Percentiles rank a stretch among this genome's conserved stretches.
These are phyloP conservation scores for Lomentospora prolificans DNA, from an alignment of 2,329 filamentous ascomycete species.

Conservation along the genomic window DNA sequence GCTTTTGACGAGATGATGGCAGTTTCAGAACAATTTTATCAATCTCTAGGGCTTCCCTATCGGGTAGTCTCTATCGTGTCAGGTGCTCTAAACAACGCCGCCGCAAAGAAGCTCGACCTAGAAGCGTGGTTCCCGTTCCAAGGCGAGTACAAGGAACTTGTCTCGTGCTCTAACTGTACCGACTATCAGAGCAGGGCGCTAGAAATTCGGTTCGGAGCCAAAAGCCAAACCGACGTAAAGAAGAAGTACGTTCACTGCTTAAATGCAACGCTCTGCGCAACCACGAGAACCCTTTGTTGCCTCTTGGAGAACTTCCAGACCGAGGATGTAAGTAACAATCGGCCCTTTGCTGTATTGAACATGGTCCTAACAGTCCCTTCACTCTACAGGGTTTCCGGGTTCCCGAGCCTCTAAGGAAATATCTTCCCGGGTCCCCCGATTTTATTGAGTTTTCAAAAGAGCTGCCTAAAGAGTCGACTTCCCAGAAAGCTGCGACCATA, in stretches of 20 bases:
- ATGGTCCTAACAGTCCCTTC: not conserved
- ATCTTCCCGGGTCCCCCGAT: conserved; percentile 79
- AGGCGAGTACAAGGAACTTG: conserved; percentile 95
- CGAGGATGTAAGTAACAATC: conserved; percentile 51
- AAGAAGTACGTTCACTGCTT: conserved; percentile 94
- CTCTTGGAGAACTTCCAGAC: conserved; percentile 96
- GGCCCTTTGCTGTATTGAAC: conserved; percentile 5
- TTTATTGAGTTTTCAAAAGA: conserved; percentile 87
- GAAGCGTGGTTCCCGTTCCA: conserved; percentile 97
- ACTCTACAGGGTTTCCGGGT: conserved; percentile 57
- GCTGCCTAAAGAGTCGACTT: conserved; percentile 55
- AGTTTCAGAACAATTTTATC: conserved; percentile 89
- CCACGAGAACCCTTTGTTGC: conserved; percentile 86
- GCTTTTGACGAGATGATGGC: conserved; percentile 89
- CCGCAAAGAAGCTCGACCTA: conserved; percentile 85
- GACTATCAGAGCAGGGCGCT: conserved; percentile 93
- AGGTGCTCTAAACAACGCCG: conserved; percentile 73
- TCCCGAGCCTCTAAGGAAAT: conserved; percentile 76
- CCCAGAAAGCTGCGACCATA: conserved; percentile 17
- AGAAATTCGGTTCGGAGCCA: conserved; percentile 83
- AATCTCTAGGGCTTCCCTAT: conserved; percentile 81
- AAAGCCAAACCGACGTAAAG: conserved; percentile 65
- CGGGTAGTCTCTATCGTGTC: conserved; percentile 90
- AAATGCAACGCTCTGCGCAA: conserved; percentile 84
- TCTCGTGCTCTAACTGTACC: conserved; percentile 95